Evolutionary conservation across 495 filamentous ascomycete species (phyloP).

Genomic region (Bryoglossum gracile): DNA sequence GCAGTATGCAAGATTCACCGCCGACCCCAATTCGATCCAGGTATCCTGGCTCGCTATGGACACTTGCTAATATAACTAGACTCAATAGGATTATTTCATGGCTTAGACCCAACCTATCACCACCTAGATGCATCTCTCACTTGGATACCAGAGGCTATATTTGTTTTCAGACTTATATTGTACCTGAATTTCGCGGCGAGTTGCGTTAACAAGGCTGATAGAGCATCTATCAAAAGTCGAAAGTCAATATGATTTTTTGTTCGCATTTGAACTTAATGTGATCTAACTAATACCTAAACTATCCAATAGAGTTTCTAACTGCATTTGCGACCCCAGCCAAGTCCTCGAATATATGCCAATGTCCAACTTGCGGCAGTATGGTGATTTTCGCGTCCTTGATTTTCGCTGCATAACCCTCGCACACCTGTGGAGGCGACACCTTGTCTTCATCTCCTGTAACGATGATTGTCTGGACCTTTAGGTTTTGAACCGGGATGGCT

Average conservation of each 20-base stretch:
- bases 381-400: slow-evolving; percentile 22
- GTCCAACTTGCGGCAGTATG: slow-evolving; percentile 33
- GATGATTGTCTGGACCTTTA: slow-evolving; percentile 28
- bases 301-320: slow-evolving; percentile 21
- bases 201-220: too few species aligned
- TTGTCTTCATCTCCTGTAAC: slow-evolving; percentile 41
- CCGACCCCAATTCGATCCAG: too few species aligned
- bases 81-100: too few species aligned
- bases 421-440: slow-evolving; percentile 25
- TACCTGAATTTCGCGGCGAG: too few species aligned
- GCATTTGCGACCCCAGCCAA: slow-evolving; percentile 25
- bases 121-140: too few species aligned
- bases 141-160: background rate
- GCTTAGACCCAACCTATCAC: too few species aligned
- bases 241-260: too few species aligned
- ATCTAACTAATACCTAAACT: background rate
- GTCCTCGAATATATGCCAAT: slow-evolving; percentile 41
- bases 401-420: slow-evolving; percentile 20
- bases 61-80: too few species aligned
- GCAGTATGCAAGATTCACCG: too few species aligned
- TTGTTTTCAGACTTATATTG: background rate
- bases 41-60: too few species aligned
- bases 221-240: too few species aligned
- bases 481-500: slow-evolving; percentile 19
- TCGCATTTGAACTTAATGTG: too few species aligned